These are phyloP conservation scores for Ballota nigra DNA, from an alignment of 257 asterid genomes.

Conservation along the genomic window DNA sequence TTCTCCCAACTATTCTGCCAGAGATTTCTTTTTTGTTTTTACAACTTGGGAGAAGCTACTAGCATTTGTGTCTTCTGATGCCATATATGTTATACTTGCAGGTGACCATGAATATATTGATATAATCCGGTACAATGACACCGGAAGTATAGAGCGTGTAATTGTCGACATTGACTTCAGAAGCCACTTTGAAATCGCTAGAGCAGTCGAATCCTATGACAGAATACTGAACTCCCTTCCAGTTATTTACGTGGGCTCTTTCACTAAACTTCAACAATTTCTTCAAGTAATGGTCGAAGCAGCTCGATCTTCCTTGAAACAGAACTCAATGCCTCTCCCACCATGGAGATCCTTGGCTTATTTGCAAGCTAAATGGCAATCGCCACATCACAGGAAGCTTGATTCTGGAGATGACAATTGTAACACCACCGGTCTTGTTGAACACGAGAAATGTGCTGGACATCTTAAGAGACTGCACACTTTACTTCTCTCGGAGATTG, in stretches of 20 bases:
- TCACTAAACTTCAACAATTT: slow-evolving; percentile 49
- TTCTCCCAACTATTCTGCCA: neutral
- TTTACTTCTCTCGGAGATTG: slow-evolving; percentile 46
- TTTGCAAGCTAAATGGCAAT: slow-evolving; percentile 67
- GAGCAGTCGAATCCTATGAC: slow-evolving; percentile 74
- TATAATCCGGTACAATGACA: slow-evolving; percentile 35
- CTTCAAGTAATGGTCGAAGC: slow-evolving; percentile 83
- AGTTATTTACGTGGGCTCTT: slow-evolving; percentile 56
- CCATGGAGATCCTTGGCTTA: slow-evolving; percentile 76
- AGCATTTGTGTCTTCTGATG: neutral
- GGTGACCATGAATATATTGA: slow-evolving; percentile 80
- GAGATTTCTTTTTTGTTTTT: neutral
- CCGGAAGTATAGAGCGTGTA: slow-evolving; percentile 45
- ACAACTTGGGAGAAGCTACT: neutral
- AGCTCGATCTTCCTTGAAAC: slow-evolving; percentile 62
- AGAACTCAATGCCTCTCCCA: slow-evolving; percentile 81
- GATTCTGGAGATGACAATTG: slow-evolving; percentile 21
- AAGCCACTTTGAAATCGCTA: slow-evolving; percentile 82
- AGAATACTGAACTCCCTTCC: slow-evolving; percentile 58
- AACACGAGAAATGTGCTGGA: slow-evolving; percentile 51
- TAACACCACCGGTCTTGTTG: neutral
- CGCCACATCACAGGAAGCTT: slow-evolving; percentile 44
- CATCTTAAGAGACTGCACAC: slow-evolving; percentile 49
- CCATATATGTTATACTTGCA: slow-evolving; percentile 15
- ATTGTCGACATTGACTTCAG: slow-evolving; percentile 65